These are phyloP conservation scores for Alternaria brassicicola DNA, from an alignment of 2,329 filamentous ascomycete genomes.

Conservation along the genomic window DNA sequence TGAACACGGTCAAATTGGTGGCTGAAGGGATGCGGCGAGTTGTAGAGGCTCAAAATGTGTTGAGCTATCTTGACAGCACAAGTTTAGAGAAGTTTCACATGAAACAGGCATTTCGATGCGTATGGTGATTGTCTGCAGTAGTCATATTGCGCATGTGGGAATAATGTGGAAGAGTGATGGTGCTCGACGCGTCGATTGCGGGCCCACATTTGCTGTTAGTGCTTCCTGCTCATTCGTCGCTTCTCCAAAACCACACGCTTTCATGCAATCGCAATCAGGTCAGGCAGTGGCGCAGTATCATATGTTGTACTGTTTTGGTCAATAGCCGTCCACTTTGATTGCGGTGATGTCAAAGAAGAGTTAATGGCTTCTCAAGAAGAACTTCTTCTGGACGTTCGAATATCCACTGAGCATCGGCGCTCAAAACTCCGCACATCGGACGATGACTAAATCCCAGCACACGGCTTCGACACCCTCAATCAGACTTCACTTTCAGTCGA, in stretches of 20 bases:
- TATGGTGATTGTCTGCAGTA: background rate
- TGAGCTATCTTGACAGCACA: background rate
- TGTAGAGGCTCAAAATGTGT: background rate
- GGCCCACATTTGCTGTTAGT: background rate
- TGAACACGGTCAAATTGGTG: background rate
- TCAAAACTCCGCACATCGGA: constrained; percentile 14
- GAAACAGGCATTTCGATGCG: background rate
- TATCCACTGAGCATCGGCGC: constrained; percentile 3
- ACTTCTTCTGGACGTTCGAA: background rate
- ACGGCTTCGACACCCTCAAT: background rate
- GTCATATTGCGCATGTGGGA: background rate
- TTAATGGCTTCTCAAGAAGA: background rate
- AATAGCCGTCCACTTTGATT: background rate
- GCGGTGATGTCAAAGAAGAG: background rate
- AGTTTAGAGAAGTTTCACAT: background rate
- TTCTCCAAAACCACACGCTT: background rate
- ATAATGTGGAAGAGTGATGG: background rate
- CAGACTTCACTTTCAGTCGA: background rate
- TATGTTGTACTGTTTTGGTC: background rate
- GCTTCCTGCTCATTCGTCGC: background rate
- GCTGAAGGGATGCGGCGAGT: background rate
- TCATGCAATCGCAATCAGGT: background rate
- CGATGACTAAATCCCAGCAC: constrained; percentile 1
- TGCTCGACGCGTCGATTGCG: background rate
- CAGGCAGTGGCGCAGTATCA: background rate